phyloP scores from a whole-genome alignment of 768 basidiomycete genomes.

The Pleurotus sapidus region DNA sequence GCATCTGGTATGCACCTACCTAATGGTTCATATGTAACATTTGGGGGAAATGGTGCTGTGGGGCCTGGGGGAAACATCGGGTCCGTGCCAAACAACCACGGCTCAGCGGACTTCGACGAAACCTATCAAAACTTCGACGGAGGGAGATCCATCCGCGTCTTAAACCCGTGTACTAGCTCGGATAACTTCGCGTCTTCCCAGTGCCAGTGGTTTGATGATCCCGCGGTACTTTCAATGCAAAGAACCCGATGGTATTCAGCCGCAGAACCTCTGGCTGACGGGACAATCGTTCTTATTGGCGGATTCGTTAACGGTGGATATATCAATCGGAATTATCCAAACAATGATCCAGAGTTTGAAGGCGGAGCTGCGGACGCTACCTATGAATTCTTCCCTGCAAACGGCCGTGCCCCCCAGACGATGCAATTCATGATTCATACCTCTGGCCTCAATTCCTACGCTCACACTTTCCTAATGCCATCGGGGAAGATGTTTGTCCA shows the following conservation, averaged over 20 bases:
- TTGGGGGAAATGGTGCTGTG: slow-evolving; percentile 79
- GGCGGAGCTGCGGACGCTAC: slow-evolving; percentile 80
- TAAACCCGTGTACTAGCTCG: slow-evolving; percentile 65
- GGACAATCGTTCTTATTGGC: slow-evolving; percentile 77
- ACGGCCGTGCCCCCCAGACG: slow-evolving; percentile 39
- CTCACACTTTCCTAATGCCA: slow-evolving; percentile 70
- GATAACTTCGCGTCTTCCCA: slow-evolving; percentile 44
- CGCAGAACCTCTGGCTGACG: slow-evolving; percentile 73
- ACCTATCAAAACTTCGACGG: slow-evolving; percentile 82
- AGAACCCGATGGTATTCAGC: slow-evolving; percentile 76
- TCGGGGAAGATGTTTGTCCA: slow-evolving; percentile 81
- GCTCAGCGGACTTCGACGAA: slow-evolving; percentile 55
- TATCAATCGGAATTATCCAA: slow-evolving; percentile 73
- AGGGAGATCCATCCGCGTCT: slow-evolving; percentile 71
- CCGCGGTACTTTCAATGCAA: slow-evolving; percentile 60
- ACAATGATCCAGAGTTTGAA: slow-evolving; percentile 56
- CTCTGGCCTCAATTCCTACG: slow-evolving; percentile 76
- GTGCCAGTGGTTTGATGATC: slow-evolving; percentile 76
- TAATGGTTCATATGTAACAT: slow-evolving; percentile 71
- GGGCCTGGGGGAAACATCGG: slow-evolving; percentile 61
- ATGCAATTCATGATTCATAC: slow-evolving; percentile 71
- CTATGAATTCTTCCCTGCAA: slow-evolving; percentile 78
- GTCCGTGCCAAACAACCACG: slow-evolving; percentile 42
- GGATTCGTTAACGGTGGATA: slow-evolving; percentile 79
- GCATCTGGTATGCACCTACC: slow-evolving; percentile 82